Percentiles rank a stretch among this genome's conserved stretches.
Conservation (phyloP, 176 grass and related monocot genomes). For the Lolium perenne region DNA sequence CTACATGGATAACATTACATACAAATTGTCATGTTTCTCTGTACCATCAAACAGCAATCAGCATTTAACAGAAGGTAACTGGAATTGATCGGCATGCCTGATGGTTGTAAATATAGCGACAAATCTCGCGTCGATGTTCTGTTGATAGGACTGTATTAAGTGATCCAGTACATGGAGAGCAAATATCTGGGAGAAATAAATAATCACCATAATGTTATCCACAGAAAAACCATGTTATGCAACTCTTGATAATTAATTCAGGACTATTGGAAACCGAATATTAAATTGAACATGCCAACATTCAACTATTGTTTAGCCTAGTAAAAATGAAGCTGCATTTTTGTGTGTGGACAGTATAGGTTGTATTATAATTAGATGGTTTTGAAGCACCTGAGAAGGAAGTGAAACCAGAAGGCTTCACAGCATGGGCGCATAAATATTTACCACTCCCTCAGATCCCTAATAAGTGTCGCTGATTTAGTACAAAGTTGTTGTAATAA, state of each 20-base stretch:
- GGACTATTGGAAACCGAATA: too few relatives aligned
- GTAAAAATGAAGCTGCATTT: not conserved
- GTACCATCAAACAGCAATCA: too few relatives aligned
- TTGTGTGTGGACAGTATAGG: not conserved
- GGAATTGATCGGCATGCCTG: too few relatives aligned
- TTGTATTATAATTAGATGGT: not conserved
- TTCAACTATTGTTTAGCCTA: too few relatives aligned
- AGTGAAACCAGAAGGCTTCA: not conserved
- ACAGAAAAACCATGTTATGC: too few relatives aligned
- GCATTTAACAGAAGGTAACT: not conserved
- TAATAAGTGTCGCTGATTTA: too few relatives aligned
- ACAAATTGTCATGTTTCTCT: too few relatives aligned
- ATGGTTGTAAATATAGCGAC: too few relatives aligned
- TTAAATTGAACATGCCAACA: too few relatives aligned
- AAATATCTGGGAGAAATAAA: conserved; percentile 37
- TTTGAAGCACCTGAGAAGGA: not conserved
- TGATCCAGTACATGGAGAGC: conserved; percentile 38
- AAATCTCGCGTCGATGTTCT: not conserved
- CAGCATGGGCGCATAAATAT: not conserved
- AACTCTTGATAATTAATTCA: too few relatives aligned
- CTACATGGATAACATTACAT: not conserved
- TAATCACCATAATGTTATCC: not conserved
- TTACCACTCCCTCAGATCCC: too few relatives aligned
- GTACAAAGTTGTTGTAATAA: too few relatives aligned
- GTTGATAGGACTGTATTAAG: conserved; percentile 7